Evolutionary conservation across 2,329 filamentous ascomycete species (phyloP).

Genomic region (Pseudopithomyces maydicus): DNA sequence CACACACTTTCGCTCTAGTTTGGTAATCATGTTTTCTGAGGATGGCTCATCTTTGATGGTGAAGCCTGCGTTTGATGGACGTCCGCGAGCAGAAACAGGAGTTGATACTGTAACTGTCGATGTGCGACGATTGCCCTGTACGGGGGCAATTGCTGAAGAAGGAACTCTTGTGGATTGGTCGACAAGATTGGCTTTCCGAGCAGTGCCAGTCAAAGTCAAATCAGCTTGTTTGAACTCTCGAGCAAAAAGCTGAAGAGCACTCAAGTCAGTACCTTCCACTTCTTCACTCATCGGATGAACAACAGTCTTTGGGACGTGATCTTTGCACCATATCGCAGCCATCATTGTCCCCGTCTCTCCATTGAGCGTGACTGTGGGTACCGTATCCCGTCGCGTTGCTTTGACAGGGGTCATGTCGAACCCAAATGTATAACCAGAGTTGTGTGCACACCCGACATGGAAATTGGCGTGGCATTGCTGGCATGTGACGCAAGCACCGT

Average conservation of each 20-base stretch:
- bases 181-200: slow-evolving; percentile 85
- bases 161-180: slow-evolving; percentile 63
- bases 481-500: slow-evolving; percentile 83
- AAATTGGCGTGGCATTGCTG: slow-evolving; percentile 73
- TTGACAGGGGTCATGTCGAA: slow-evolving; percentile 93
- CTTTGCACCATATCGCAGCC: slow-evolving; percentile 90
- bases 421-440: slow-evolving; percentile 80
- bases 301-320: slow-evolving; percentile 73
- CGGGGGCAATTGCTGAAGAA: slow-evolving; percentile 32
- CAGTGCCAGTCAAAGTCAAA: slow-evolving; percentile 84
- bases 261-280: slow-evolving; percentile 72
- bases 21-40: slow-evolving; percentile 33
- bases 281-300: slow-evolving; percentile 81
- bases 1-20: slow-evolving; percentile 46
- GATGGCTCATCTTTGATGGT: slow-evolving; percentile 43
- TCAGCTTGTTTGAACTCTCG: slow-evolving; percentile 95
- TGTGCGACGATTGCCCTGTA: slow-evolving; percentile 46
- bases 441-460: slow-evolving; percentile 89
- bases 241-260: slow-evolving; percentile 83
- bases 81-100: slow-evolving; percentile 40
- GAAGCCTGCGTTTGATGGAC: slow-evolving; percentile 42
- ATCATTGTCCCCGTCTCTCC: slow-evolving; percentile 81
- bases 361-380: slow-evolving; percentile 79
- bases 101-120: slow-evolving; percentile 42
- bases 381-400: slow-evolving; percentile 80